These are phyloP conservation scores for Penicillium bovifimosum DNA, from an alignment of 495 filamentous ascomycete genomes.

Conservation along the genomic window DNA sequence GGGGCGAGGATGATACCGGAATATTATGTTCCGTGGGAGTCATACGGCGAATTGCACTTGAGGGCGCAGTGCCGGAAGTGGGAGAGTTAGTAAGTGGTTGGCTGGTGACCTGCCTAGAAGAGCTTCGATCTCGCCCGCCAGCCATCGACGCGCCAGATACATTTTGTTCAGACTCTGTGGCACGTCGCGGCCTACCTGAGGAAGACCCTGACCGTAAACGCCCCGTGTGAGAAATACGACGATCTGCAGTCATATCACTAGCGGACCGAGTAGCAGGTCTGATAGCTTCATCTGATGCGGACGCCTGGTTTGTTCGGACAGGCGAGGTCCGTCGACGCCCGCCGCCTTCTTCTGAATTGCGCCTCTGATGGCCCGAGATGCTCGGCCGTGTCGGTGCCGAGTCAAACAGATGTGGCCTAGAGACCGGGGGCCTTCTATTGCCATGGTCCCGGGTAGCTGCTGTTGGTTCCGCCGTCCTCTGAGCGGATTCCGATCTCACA, in stretches of 20 bases:
- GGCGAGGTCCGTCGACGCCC: slow-evolving; percentile 35
- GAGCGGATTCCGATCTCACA: slow-evolving; percentile 32
- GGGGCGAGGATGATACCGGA: slow-evolving; percentile 13
- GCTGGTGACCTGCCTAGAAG: slow-evolving; percentile 15
- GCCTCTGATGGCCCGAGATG: slow-evolving; percentile 35
- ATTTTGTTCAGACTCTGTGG: slow-evolving; percentile 35
- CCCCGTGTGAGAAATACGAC: slow-evolving; percentile 24
- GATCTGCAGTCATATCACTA: slow-evolving; percentile 39
- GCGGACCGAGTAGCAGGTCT: slow-evolving; percentile 36
- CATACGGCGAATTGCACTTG: slow-evolving; percentile 1
- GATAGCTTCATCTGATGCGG: slow-evolving; percentile 35
- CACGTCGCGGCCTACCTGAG: slow-evolving; percentile 28
- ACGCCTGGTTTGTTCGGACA: slow-evolving; percentile 27
- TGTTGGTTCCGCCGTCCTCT: slow-evolving; percentile 15
- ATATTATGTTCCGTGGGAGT: slow-evolving; percentile 5
- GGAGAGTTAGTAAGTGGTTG: slow-evolving; percentile 22
- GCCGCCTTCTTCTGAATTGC: slow-evolving; percentile 47
- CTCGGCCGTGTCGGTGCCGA: slow-evolving; percentile 31
- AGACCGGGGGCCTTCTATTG: slow-evolving; percentile 46
- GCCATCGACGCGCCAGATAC: slow-evolving; percentile 28
- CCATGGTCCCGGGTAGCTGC: slow-evolving; percentile 12
- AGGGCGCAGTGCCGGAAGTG: slow-evolving; percentile 8
- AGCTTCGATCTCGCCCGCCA: slow-evolving; percentile 25
- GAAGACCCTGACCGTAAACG: slow-evolving; percentile 25
- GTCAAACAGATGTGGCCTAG: slow-evolving; percentile 51